A percentile compares a stretch with the other conserved stretches of the same genome.
These are phyloP conservation scores for Biscutella laevigata DNA, from an alignment of 441 rosid species.

Conservation along the genomic window DNA sequence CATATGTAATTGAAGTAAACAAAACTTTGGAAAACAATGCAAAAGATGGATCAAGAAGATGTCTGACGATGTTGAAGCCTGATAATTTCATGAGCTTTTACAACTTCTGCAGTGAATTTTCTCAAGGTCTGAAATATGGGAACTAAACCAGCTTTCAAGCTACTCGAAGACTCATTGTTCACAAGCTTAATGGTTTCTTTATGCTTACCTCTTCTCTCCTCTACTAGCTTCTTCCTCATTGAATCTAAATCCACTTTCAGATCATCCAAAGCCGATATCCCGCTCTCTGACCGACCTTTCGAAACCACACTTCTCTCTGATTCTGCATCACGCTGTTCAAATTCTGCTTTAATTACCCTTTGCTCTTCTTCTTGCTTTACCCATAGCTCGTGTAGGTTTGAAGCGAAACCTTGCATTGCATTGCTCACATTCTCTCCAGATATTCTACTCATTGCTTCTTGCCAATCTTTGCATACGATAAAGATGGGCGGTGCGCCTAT, in stretches of 20 bases:
- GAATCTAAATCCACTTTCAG: slow-evolving; percentile 71
- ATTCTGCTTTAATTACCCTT: slow-evolving; percentile 72
- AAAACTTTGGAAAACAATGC: slow-evolving; percentile 18
- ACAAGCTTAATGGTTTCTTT: slow-evolving; percentile 64
- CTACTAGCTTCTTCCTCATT: slow-evolving; percentile 47
- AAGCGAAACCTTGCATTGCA: slow-evolving; percentile 65
- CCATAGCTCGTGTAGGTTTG: slow-evolving; percentile 63
- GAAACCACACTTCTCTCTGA: slow-evolving; percentile 49
- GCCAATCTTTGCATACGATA: slow-evolving; percentile 60
- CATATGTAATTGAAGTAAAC: too few relatives aligned
- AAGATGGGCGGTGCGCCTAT: slow-evolving; percentile 66
- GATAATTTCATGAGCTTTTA: slow-evolving; percentile 72
- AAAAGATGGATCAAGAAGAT: too few relatives aligned
- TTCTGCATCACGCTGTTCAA: slow-evolving; percentile 64
- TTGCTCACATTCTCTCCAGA: slow-evolving; percentile 48
- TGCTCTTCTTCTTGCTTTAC: slow-evolving; percentile 76
- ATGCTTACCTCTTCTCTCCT: slow-evolving; percentile 67
- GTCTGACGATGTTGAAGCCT: slow-evolving; percentile 36
- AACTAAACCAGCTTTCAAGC: slow-evolving; percentile 67
- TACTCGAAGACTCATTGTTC: slow-evolving; percentile 67
- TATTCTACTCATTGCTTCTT: slow-evolving; percentile 45
- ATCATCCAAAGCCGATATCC: slow-evolving; percentile 73
- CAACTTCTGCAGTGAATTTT: slow-evolving; percentile 63
- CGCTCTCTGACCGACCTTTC: slow-evolving; percentile 55
- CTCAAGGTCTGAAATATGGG: slow-evolving; percentile 84